Evolutionary conservation across 1,139 yeast species (phyloP).

Genomic region (Candida glucosophila): DNA sequence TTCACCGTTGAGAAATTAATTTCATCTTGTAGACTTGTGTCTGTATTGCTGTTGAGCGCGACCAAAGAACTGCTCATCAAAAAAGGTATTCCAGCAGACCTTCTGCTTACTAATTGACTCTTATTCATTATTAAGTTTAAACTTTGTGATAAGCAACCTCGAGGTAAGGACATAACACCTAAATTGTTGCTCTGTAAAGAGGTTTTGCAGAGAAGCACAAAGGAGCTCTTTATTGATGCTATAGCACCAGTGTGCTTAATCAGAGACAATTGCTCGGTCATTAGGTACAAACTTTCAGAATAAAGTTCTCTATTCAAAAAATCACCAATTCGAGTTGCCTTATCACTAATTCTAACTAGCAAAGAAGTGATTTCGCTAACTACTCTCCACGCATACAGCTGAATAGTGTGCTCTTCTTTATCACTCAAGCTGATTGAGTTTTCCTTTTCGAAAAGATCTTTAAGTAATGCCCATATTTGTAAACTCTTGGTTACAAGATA

Average conservation of each 20-base stretch:
- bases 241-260: slow-evolving; percentile 90
- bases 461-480: no score
- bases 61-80: slow-evolving; percentile 65
- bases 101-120: slow-evolving; percentile 66
- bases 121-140: slow-evolving; percentile 44
- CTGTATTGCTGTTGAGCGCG: slow-evolving; percentile 33
- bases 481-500: no score
- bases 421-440: no score
- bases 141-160: slow-evolving; percentile 48
- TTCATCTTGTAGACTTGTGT: slow-evolving; percentile 42
- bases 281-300: slow-evolving; percentile 19
- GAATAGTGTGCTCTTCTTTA: no score
- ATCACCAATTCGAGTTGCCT: no score
- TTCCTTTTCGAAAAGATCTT: no score
- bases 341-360: no score
- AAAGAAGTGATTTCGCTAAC: no score
- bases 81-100: slow-evolving; percentile 89
- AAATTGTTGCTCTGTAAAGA: slow-evolving; percentile 23
- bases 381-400: no score
- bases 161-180: slow-evolving; percentile 29
- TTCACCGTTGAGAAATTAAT: no score
- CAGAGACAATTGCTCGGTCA: slow-evolving; percentile 58
- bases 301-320: background rate
- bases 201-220: slow-evolving; percentile 50
- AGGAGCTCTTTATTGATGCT: slow-evolving; percentile 77